These are phyloP conservation scores for Phytophthora agathidicida DNA, from an alignment of 352 stramenopile species.

Conservation along the genomic window DNA sequence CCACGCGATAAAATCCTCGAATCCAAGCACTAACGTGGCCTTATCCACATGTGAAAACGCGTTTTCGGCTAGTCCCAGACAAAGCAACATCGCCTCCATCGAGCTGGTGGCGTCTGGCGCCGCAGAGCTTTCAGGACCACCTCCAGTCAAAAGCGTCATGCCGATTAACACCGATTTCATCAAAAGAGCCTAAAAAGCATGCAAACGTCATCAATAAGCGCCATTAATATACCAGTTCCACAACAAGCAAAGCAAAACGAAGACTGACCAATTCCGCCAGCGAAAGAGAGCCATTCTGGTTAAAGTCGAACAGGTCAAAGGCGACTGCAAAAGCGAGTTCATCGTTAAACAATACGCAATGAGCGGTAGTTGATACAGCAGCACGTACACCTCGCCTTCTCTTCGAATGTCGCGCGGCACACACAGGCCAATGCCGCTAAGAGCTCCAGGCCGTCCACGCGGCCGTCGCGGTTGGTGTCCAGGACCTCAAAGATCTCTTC, in stretches of 20 bases:
- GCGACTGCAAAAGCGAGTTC: slow-evolving; percentile 15
- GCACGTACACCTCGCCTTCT: slow-evolving; percentile 75
- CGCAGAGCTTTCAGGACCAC: slow-evolving; percentile 10
- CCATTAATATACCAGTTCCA: not conserved
- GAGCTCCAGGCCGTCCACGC: slow-evolving; percentile 84
- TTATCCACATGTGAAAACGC: slow-evolving; percentile 67
- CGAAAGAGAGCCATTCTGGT: slow-evolving; percentile 76
- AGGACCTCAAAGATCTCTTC: slow-evolving; percentile 80
- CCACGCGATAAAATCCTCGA: slow-evolving; percentile 86
- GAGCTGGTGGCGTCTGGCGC: slow-evolving; percentile 7
- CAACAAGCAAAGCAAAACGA: not conserved
- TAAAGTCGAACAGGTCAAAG: slow-evolving; percentile 77
- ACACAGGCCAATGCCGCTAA: slow-evolving; percentile 74
- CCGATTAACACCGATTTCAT: slow-evolving; percentile 84
- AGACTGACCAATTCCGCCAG: slow-evolving; percentile 63
- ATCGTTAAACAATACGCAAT: not conserved
- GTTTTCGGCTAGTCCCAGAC: slow-evolving; percentile 54
- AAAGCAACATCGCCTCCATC: slow-evolving; percentile 48
- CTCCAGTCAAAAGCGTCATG: slow-evolving; percentile 67
- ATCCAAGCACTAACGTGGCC: slow-evolving; percentile 51
- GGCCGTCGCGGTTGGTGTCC: slow-evolving; percentile 73
- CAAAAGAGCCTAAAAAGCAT: slow-evolving; percentile 54
- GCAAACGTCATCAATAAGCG: not conserved
- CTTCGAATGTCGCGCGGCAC: slow-evolving; percentile 76
- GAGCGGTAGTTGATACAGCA: not conserved